These are phyloP conservation scores for Apiospora arundinis DNA, from an alignment of 2,329 filamentous ascomycete species.

Conservation along the genomic window DNA sequence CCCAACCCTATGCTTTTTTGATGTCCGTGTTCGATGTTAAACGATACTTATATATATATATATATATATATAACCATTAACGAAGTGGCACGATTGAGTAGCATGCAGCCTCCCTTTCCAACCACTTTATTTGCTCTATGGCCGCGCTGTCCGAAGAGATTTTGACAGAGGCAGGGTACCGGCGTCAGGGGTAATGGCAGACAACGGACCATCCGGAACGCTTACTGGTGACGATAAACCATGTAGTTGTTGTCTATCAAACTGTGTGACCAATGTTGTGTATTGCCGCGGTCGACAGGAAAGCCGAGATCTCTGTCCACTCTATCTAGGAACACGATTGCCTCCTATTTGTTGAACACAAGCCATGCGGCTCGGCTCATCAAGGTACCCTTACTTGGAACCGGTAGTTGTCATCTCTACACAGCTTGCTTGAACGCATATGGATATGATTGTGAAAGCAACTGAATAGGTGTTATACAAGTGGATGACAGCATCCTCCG, in stretches of 20 bases:
- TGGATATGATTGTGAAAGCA: neutral
- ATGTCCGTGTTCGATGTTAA: neutral
- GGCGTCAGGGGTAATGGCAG: conserved; percentile 1
- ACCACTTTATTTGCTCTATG: neutral
- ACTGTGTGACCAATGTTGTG: neutral
- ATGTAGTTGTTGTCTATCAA: neutral
- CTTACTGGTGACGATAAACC: neutral
- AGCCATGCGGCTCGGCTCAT: neutral
- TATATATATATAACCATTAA: neutral
- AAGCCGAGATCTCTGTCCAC: neutral
- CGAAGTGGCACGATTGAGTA: neutral
- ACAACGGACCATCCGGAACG: neutral
- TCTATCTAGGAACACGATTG: neutral
- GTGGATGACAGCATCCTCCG: neutral
- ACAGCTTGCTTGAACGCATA: neutral
- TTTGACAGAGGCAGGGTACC: neutral
- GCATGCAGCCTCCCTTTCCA: neutral
- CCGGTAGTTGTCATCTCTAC: neutral
- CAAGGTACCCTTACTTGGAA: neutral
- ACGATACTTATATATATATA: neutral
- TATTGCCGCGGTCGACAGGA: neutral
- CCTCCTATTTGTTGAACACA: neutral
- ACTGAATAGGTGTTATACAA: neutral
- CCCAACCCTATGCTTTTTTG: neutral
- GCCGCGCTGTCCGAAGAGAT: neutral